These are phyloP conservation scores for Hippophae rhamnoides DNA, from an alignment of 306 rosid genomes.

Conservation along the genomic window DNA sequence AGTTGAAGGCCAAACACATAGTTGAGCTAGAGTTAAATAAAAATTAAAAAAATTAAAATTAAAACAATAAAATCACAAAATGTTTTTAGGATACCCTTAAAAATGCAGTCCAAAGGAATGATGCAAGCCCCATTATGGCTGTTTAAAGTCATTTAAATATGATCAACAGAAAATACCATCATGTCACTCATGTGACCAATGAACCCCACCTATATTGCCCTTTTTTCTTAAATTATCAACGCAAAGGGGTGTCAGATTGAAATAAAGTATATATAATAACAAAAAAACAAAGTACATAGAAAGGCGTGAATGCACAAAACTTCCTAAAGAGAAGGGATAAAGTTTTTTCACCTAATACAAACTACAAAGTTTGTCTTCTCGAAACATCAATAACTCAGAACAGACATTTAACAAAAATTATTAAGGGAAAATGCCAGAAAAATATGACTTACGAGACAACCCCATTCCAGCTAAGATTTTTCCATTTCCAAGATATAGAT, in stretches of 20 bases:
- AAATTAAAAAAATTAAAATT: too few relatives aligned
- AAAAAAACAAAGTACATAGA: background rate
- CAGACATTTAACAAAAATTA: too few relatives aligned
- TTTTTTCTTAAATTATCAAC: background rate
- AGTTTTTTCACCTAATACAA: background rate
- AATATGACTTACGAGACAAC: slow-evolving; percentile 74
- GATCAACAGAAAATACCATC: background rate
- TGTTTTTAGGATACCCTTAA: too few relatives aligned
- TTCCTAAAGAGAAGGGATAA: background rate
- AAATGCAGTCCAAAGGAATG: too few relatives aligned
- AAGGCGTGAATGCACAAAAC: background rate
- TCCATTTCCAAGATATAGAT: slow-evolving; percentile 89
- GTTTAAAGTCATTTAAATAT: background rate
- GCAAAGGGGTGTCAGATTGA: background rate
- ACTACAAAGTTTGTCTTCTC: too few relatives aligned
- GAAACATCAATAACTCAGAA: too few relatives aligned
- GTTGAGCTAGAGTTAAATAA: too few relatives aligned
- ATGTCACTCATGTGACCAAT: background rate
- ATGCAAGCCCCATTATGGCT: too few relatives aligned
- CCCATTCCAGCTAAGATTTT: slow-evolving; percentile 84
- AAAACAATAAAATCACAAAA: too few relatives aligned
- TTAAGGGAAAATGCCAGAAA: background rate
- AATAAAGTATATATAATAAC: background rate
- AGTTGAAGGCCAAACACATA: too few relatives aligned
- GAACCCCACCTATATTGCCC: too few relatives aligned